Percentiles rank a stretch among this genome's conserved stretches.
These are phyloP conservation scores for Xylaria acuta DNA, from an alignment of 495 filamentous ascomycete species.

Conservation along the genomic window DNA sequence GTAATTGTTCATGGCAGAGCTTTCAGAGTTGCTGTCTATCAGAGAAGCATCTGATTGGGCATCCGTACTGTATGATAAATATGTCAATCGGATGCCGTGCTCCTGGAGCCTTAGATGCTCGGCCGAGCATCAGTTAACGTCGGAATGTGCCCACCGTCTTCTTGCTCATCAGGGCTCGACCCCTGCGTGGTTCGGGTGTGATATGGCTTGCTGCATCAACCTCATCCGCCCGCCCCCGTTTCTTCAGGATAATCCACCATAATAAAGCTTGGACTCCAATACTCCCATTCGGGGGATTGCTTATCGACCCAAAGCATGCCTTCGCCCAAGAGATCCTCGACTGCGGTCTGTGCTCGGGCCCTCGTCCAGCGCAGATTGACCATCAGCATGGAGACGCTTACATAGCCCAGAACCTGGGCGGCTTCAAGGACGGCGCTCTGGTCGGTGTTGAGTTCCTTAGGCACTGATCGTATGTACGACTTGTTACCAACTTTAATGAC, in stretches of 20 bases:
- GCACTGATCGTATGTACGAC: slow-evolving; percentile 88
- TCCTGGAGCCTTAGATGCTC: neutral
- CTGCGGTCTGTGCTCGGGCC: slow-evolving; percentile 82
- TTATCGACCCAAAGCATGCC: slow-evolving; percentile 94
- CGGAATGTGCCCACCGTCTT: neutral
- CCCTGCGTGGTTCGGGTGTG: neutral
- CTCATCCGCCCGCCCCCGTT: slow-evolving; percentile 28
- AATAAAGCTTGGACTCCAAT: slow-evolving; percentile 85
- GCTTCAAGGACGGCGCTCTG: slow-evolving; percentile 91
- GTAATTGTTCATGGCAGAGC: neutral
- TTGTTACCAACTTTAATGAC: slow-evolving; percentile 80
- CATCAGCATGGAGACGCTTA: slow-evolving; percentile 89
- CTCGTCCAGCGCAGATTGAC: slow-evolving; percentile 88
- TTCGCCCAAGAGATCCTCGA: slow-evolving; percentile 90
- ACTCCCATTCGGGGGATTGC: slow-evolving; percentile 87
- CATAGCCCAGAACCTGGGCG: slow-evolving; percentile 82
- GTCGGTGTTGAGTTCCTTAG: slow-evolving; percentile 95
- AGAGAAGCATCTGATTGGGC: neutral
- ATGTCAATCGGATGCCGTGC: neutral
- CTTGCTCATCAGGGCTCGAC: neutral
- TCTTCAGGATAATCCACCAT: slow-evolving; percentile 43
- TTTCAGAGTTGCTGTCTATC: neutral
- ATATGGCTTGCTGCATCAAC: neutral
- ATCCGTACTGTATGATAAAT: neutral
- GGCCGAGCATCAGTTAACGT: neutral